Conservation (phyloP, 495 filamentous ascomycete genomes). For the Neurospora terricola region DNA sequence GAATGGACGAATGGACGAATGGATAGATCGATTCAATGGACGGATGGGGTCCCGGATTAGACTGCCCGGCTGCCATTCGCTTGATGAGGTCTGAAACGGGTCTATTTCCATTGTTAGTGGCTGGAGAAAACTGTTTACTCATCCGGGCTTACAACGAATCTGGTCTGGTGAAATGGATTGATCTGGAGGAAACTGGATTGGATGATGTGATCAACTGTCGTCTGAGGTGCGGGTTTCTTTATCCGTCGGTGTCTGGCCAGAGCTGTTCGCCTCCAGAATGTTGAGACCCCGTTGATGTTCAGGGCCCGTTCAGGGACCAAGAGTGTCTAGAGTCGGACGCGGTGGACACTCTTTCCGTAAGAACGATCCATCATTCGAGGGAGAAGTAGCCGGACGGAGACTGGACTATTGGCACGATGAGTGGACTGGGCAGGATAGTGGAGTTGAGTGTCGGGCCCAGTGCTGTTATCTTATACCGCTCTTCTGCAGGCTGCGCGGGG, state of each 20-base stretch:
- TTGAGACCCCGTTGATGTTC: neutral
- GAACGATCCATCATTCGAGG: neutral
- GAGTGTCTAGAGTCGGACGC: neutral
- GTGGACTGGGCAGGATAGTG: neutral
- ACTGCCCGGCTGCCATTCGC: neutral
- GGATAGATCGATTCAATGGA: neutral
- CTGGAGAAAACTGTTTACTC: neutral
- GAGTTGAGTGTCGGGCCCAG: neutral
- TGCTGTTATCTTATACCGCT: neutral
- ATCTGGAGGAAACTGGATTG: neutral
- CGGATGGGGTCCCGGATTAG: neutral
- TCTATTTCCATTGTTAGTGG: neutral
- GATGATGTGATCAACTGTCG: neutral
- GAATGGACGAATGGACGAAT: neutral
- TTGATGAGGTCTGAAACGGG: neutral
- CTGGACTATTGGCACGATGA: neutral
- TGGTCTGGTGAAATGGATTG: neutral
- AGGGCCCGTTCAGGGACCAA: neutral
- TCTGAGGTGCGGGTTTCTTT: neutral
- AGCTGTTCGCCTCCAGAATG: neutral
- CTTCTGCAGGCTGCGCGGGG: neutral
- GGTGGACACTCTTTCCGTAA: neutral
- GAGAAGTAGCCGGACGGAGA: neutral
- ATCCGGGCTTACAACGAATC: neutral
- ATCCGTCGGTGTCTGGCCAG: neutral